These are phyloP conservation scores for Exophiala mesophila DNA, from an alignment of 2,329 filamentous ascomycete species.

Conservation along the genomic window DNA sequence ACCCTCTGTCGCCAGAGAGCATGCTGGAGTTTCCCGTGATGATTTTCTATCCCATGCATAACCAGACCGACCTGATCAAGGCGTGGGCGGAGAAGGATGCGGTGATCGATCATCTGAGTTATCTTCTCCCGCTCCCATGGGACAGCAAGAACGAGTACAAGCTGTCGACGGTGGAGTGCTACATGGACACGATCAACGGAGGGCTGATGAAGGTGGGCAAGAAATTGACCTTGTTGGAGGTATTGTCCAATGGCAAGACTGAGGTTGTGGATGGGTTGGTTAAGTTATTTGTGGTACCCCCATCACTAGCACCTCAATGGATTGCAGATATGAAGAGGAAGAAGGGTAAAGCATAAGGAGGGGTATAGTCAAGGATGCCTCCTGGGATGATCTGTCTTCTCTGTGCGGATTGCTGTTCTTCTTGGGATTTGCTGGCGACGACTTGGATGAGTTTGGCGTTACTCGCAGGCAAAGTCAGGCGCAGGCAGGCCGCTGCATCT, in stretches of 20 bases:
- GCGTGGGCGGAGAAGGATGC: slow-evolving; percentile 72
- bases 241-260: slow-evolving; percentile 69
- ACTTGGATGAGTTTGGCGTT: too few relatives aligned
- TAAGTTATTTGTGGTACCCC: slow-evolving; percentile 76
- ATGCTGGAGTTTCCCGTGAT: slow-evolving; percentile 71
- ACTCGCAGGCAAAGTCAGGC: too few relatives aligned
- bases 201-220: slow-evolving; percentile 86
- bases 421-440: too few relatives aligned
- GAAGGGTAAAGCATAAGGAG: slow-evolving; percentile 37
- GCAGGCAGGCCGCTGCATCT: too few relatives aligned
- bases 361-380: too few relatives aligned
- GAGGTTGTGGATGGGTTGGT: slow-evolving; percentile 86
- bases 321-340: slow-evolving; percentile 78
- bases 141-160: slow-evolving; percentile 65
- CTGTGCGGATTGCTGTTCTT: too few relatives aligned
- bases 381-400: too few relatives aligned
- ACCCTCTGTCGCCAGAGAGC: slow-evolving; percentile 68
- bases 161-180: slow-evolving; percentile 68
- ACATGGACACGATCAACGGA: slow-evolving; percentile 74
- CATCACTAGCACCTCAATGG: slow-evolving; percentile 64
- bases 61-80: slow-evolving; percentile 88
- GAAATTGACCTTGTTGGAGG: slow-evolving; percentile 71
- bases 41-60: slow-evolving; percentile 75
- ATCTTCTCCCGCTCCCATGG: slow-evolving; percentile 87
- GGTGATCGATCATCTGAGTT: slow-evolving; percentile 71